Conservation (phyloP, 1,139 yeast species). For the Kurtzmaniella natalensis region DNA sequence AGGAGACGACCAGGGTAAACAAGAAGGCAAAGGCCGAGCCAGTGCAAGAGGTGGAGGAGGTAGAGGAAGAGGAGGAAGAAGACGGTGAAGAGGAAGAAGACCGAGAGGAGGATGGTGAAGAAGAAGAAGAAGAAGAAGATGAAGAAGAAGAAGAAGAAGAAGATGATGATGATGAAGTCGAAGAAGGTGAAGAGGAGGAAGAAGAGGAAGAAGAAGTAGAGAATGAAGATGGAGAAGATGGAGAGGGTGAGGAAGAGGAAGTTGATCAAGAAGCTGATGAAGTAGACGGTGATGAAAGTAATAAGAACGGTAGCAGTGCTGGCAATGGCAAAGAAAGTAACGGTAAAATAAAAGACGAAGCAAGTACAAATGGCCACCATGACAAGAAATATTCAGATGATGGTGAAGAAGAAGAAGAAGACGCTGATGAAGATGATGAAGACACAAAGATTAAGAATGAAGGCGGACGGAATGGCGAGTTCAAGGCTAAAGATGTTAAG, state of each 20-base stretch:
- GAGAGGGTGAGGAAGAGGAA: constrained; percentile 17
- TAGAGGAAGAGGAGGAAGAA: constrained; percentile 9
- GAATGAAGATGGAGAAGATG: constrained; percentile 15
- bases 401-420: constrained; percentile 5
- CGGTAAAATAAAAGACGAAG: constrained; percentile 4
- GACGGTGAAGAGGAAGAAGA: constrained; percentile 8
- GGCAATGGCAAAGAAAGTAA: constrained; percentile 8
- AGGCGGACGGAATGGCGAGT: constrained; percentile 10
- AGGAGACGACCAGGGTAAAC: constrained; percentile 9
- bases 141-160: constrained; percentile 16
- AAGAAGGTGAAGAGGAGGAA: constrained; percentile 12
- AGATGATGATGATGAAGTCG: constrained; percentile 13
- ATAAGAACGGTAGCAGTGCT: constrained; percentile 8
- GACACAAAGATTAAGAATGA: constrained; percentile 8
- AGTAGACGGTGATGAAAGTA: constrained; percentile 5
- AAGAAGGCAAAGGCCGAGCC: constrained; percentile 10
- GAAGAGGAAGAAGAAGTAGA: constrained; percentile 11
- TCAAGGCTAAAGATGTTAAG: constrained; percentile 1
- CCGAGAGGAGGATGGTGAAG: constrained; percentile 13
- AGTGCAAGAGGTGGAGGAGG: constrained; percentile 10
- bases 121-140: constrained; percentile 11
- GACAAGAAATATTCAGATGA: too few species aligned
- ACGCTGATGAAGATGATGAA: constrained; percentile 9
- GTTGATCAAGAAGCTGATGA: constrained; percentile 17
- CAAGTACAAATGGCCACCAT: neutral